Evolutionary conservation across 78 protist genomes (phyloP), one percentile per base, ranked within the genome.

Genomic region (Andalucia godoyi): DNA sequence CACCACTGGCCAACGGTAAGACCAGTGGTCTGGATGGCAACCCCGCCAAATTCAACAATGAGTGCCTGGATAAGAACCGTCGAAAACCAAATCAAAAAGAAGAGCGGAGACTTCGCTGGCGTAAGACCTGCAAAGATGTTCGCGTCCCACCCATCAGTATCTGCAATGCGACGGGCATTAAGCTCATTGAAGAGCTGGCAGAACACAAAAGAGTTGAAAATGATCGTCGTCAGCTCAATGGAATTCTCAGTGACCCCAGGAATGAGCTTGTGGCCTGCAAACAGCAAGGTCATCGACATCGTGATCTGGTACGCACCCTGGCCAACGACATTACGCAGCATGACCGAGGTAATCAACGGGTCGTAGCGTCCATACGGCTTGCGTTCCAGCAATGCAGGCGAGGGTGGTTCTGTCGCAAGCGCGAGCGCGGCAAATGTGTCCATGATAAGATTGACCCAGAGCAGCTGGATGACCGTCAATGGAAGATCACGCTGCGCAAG

Each of bases 371-470:
- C 25, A 10, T 61, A 21, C 17, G 70, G 69, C 39, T 47, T 62
- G 18, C 83, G 58, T 3, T 77, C 38, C 21, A 80, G 63, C 18
- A 64, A 41, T 9, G 4, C 65, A 2, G 57, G 57, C 50, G 52
- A 65, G 29, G 95, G 88, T 41, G 87, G 82, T 55, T 90, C 95
- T 52, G 86, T 83, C 37, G 83, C 87, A 29, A 90, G 62, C 29
- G 93, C 90, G 12, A 90, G 42, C n/a, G 95, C 95, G 0, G 93
- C 95, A 10, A 90, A 25, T 4, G 89, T 84, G 66, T 86, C 92
- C 93, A 90, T 90, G 38, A 90, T 84, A 18, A 86, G 50, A 39
- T 89, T 89, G 38, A 84, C 95, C 94, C 94, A 91, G n/a, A 89
- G 49, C 21, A 87, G 60, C 51, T 90, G 95, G 12, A 87, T 72